Conservation (phyloP, 225 moss, liverwort and hornwort species). For the Pseudisothecium myosuroides region DNA sequence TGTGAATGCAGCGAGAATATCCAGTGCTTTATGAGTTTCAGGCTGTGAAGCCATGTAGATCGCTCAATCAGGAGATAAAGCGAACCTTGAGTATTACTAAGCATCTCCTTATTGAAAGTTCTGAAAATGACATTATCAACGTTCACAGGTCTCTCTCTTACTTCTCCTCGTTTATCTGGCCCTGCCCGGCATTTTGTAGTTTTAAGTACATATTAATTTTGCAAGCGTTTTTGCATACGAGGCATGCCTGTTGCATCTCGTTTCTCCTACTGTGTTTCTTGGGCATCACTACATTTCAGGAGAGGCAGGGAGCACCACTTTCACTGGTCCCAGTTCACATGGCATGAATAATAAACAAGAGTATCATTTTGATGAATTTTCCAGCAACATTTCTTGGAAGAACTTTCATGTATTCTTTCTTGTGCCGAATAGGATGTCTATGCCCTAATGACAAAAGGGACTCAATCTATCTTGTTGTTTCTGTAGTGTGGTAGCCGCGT, state of each 20-base stretch:
- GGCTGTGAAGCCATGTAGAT: constrained; percentile 55
- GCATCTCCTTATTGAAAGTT: constrained; percentile 80
- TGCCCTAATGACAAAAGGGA: not conserved
- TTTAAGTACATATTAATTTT: not conserved
- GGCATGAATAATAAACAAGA: not conserved
- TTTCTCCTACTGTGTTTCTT: not conserved
- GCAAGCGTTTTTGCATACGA: not conserved
- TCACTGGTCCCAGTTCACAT: no score
- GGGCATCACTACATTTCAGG: not conserved
- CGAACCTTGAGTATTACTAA: constrained; percentile 78
- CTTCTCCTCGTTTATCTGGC: not conserved
- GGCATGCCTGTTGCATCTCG: not conserved
- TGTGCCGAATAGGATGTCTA: not conserved
- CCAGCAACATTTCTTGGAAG: not conserved
- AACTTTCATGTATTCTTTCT: not conserved
- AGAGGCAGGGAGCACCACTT: not conserved
- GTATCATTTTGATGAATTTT: not conserved
- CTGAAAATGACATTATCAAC: constrained; percentile 64
- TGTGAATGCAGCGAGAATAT: constrained; percentile 63
- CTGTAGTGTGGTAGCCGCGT: not conserved
- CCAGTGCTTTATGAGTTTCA: constrained; percentile 87
- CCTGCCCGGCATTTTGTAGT: not conserved
- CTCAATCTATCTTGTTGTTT: not conserved
- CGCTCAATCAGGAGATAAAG: constrained; percentile 45
- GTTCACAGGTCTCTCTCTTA: constrained; percentile 64